Base-by-base conservation (phyloP, 345 rosid genomes). In the Odontarrhena argentea region DNA sequence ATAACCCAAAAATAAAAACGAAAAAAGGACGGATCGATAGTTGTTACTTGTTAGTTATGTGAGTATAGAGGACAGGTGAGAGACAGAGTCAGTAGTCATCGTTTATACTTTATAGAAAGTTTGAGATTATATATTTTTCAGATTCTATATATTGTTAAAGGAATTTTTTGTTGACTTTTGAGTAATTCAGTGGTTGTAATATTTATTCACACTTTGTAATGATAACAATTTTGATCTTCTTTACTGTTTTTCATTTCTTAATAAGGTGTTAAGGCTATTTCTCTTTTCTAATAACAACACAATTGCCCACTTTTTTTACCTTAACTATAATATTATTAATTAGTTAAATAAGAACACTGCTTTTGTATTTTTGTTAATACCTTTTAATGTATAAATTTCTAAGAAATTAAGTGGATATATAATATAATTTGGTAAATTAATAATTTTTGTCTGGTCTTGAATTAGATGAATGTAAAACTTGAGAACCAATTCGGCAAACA, bases 181-280 rank as follows among this genome's bases (percentile, higher is more conserved):
- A 63, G 26, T 46, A 5, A 26, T 62, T 45, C n/a, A 50, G 55
- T 56, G 26, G 28, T 63, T 71, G 70, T 28, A 4, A 5, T 32
- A 65, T 57, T 55, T 64, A 40, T 40, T 63, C 51, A 56, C 38
- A 57, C 47, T 41, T 41, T 37, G 70, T 64, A 71, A 56, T 63
- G 7, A 71, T 44, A 71, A 55, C 75, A 71, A 30, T 71, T 71
- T 55, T 71, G 69, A 71, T 71, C 45, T 30, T 12, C 54, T 44
- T 37, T 12, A 22, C 6, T 68, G 43, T 63, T 41, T 65, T 30
- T 14, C 2, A 11, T 14, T 55, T 38, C 15, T 7, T 3, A 52
- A 35, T 49, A 28, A 35, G 5, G 40, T 34, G 44, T 3, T 24
- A 50, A 10, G 59, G 45, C 11, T 32, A 1, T 59, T 30, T 68